Evolutionary conservation across 805 yeast genomes (phyloP).

Genomic region (Ogataea kodamae): DNA sequence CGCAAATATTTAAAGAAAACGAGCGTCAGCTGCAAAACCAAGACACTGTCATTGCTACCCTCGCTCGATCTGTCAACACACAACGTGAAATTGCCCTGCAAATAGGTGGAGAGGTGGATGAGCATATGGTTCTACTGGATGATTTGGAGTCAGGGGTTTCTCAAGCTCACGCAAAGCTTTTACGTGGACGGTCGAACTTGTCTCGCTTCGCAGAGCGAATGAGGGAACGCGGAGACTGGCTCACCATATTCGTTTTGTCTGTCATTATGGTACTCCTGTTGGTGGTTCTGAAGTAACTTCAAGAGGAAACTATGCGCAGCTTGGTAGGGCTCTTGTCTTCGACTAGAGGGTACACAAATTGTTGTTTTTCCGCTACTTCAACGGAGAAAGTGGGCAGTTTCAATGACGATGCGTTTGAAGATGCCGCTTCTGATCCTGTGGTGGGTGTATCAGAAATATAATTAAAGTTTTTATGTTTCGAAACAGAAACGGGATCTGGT

Average conservation of each 20-base stretch:
- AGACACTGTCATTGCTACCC: slow-evolving; percentile 38
- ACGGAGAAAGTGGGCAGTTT: slow-evolving; percentile 7
- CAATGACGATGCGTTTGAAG: slow-evolving; percentile 14
- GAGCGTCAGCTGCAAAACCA: slow-evolving; percentile 47
- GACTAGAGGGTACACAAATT: slow-evolving; percentile 7
- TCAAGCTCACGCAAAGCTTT: slow-evolving; percentile 38
- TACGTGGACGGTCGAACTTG: slow-evolving; percentile 40
- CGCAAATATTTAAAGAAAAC: slow-evolving; percentile 34
- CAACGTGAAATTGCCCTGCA: slow-evolving; percentile 44
- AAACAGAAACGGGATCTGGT: slow-evolving; percentile 12
- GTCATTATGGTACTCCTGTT: slow-evolving; percentile 43
- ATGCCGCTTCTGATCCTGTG: slow-evolving; percentile 18
- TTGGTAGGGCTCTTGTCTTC: slow-evolving; percentile 7
- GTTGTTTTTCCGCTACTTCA: slow-evolving; percentile 12
- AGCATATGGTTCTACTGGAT: slow-evolving; percentile 45
- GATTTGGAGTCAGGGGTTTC: slow-evolving; percentile 49
- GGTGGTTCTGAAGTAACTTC: slow-evolving; percentile 34
- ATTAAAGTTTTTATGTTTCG: slow-evolving; percentile 15
- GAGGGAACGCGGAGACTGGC: slow-evolving; percentile 48
- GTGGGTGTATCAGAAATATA: slow-evolving; percentile 22
- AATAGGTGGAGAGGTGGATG: slow-evolving; percentile 45
- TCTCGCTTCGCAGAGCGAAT: slow-evolving; percentile 38
- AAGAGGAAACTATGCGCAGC: slow-evolving; percentile 9
- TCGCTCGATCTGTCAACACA: slow-evolving; percentile 42
- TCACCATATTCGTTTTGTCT: slow-evolving; percentile 41